Evolutionary conservation across 2,329 filamentous ascomycete genomes (phyloP).

Genomic region (Diplodia mutila): DNA sequence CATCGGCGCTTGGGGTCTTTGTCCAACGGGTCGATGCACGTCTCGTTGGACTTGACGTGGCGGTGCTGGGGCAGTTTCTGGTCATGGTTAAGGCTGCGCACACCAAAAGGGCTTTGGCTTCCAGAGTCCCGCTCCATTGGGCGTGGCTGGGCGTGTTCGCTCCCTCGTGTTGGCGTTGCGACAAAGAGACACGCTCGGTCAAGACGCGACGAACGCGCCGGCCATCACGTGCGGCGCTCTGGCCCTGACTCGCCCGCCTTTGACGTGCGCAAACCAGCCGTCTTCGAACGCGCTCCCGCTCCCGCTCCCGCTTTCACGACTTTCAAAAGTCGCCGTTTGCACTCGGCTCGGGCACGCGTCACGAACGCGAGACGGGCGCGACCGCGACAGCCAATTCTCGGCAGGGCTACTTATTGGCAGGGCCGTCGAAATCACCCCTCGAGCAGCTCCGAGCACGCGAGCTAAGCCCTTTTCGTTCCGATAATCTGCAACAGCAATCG

Average conservation of each 20-base stretch:
- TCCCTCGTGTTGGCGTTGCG: slow-evolving; percentile 22
- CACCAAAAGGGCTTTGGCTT: slow-evolving; percentile 13
- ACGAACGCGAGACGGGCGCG: slow-evolving; percentile 10
- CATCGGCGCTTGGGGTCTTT: slow-evolving; percentile 26
- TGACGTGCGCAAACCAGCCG: not conserved
- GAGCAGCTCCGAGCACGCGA: slow-evolving; percentile 3
- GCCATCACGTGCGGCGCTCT: slow-evolving; percentile 21
- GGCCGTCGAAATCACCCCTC: not conserved
- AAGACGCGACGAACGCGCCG: slow-evolving; percentile 7
- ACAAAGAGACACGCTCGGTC: slow-evolving; percentile 14
- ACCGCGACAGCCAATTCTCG: not conserved
- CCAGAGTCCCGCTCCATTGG: slow-evolving; percentile 20
- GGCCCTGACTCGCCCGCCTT: not conserved
- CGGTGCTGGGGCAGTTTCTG: slow-evolving; percentile 8
- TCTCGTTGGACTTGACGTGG: slow-evolving; percentile 16
- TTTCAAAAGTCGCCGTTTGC: not conserved
- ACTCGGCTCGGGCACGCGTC: not conserved
- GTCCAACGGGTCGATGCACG: slow-evolving; percentile 20
- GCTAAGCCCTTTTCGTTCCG: not conserved
- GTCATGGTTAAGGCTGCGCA: slow-evolving; percentile 26
- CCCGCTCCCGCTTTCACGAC: not conserved
- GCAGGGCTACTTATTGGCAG: slow-evolving; percentile 7
- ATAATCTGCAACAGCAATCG: slow-evolving; percentile 3
- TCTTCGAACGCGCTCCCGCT: not conserved
- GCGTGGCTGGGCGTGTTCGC: slow-evolving; percentile 23